Percentiles rank a stretch among this genome's conserved stretches.
Conservation (phyloP, 2,329 filamentous ascomycete species). For the Penicillium sp. region DNA sequence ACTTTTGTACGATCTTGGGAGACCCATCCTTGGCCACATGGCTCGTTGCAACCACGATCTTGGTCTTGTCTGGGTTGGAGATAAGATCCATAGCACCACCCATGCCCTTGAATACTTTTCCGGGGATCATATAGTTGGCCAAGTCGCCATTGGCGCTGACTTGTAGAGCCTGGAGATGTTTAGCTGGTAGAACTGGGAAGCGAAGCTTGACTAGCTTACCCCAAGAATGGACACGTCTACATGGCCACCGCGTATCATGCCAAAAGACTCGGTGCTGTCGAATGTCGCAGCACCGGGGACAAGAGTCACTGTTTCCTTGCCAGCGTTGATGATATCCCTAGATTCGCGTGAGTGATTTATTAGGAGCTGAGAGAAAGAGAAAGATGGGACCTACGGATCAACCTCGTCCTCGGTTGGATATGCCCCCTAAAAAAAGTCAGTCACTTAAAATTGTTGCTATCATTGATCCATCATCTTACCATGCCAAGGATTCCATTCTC, state of each 20-base stretch:
- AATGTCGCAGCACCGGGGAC: conserved; percentile 77
- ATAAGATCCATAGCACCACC: conserved; percentile 77
- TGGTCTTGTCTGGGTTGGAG: conserved; percentile 71
- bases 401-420: conserved; percentile 75
- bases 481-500: conserved; percentile 88
- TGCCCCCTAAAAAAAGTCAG: conserved; percentile 55
- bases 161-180: conserved; percentile 63
- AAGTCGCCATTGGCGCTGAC: conserved; percentile 78
- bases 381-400: conserved; percentile 55
- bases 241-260: conserved; percentile 84
- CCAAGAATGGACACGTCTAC: conserved; percentile 84
- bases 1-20: conserved; percentile 68
- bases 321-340: conserved; percentile 79
- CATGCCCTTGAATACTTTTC: conserved; percentile 86
- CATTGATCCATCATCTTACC: conserved; percentile 30
- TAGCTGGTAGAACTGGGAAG: not conserved
- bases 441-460: not conserved
- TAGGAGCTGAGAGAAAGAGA: not conserved
- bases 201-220: conserved; percentile 36
- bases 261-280: conserved; percentile 79
- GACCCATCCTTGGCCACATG: conserved; percentile 71
- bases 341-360: not conserved
- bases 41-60: conserved; percentile 73
- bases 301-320: conserved; percentile 84
- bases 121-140: conserved; percentile 89